Base-by-base conservation (phyloP, 1,139 yeast genomes). In the Hemisphaericaspora subhashii region DNA sequence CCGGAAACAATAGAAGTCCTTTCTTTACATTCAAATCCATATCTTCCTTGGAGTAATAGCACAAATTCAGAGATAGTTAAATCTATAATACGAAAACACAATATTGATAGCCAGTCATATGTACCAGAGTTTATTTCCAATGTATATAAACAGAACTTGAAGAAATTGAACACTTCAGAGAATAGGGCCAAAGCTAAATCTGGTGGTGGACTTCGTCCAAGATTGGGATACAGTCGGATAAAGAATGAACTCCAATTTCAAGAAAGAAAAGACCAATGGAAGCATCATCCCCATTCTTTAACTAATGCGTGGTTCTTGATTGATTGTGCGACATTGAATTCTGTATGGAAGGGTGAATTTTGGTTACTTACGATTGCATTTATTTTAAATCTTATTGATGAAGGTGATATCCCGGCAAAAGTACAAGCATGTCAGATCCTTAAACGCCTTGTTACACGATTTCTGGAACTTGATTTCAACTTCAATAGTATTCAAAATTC, bases 331-430 rank as follows among this genome's bases (percentile, higher is more conserved):
- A 40, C 50, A 4, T 33, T 39, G 0, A 48, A 44, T 5, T 51
- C 52, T 2, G 29, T 54, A 4, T 34, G 25, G 44, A 44, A 48
- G 13, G 43, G 53, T 20, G 45, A 54, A 4, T 45, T 64, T 38
- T 76, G 81, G 79, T 60, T 74, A 21, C 42, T 74, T 5, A 44
- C 77, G 1, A 60, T 79, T 0, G 77, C 85, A 1, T 69, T 79
- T 8, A 58, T 66, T 4, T 54, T 81, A 17, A 77, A 77, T 42
- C 54, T 77, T 9, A 53, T 78, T 15, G 84, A 80, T 48, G 77
- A 76, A 43, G 68, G 70, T 37, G 77, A 75, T 17, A 65, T 74
- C 0, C 45, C 47, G 6, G 58, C 68, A 38, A 78, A 79, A 45
- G 50, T 60, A 0, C 68, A 67, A 39, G 81, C 79, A 10, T 68